Conservation (phyloP, 306 rosid genomes). For the Prunus padus region DNA sequence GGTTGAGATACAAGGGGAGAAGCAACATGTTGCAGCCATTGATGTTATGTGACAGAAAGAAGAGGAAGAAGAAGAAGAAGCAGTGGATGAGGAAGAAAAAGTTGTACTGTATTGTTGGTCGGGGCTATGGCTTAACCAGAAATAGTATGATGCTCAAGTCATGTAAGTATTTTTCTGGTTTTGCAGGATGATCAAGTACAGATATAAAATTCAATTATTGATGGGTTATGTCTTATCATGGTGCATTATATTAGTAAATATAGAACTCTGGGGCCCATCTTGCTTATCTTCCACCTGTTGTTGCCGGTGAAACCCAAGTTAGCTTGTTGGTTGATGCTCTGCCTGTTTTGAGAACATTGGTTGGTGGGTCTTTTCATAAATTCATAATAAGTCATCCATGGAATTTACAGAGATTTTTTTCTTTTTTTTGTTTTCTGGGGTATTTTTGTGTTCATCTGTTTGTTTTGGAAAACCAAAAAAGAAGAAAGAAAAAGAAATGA, state of each 20-base stretch:
- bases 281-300: slow-evolving; percentile 41
- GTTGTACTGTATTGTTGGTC: too few species aligned
- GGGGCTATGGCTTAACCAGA: background rate
- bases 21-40: slow-evolving; percentile 58
- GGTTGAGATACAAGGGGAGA: slow-evolving; percentile 43
- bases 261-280: slow-evolving; percentile 20
- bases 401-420: background rate
- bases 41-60: slow-evolving; percentile 22
- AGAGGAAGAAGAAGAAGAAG: slow-evolving; percentile 17
- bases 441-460: background rate
- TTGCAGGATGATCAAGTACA: slow-evolving; percentile 2
- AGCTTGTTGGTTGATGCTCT: slow-evolving; percentile 7
- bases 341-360: background rate
- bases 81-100: background rate
- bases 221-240: background rate
- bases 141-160: background rate
- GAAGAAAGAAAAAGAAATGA: background rate
- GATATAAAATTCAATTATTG: background rate
- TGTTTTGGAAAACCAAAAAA: background rate
- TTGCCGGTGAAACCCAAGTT: slow-evolving; percentile 37
- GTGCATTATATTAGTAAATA: slow-evolving; percentile 10
- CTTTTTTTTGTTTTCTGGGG: background rate
- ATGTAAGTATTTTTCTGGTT: background rate
- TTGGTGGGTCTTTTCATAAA: slow-evolving; percentile 42
- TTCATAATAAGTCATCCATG: background rate